A percentile compares a stretch with the other conserved stretches of the same genome.
phyloP scores from a whole-genome alignment of 495 filamentous ascomycete genomes.

The Penicillium odoratum region DNA sequence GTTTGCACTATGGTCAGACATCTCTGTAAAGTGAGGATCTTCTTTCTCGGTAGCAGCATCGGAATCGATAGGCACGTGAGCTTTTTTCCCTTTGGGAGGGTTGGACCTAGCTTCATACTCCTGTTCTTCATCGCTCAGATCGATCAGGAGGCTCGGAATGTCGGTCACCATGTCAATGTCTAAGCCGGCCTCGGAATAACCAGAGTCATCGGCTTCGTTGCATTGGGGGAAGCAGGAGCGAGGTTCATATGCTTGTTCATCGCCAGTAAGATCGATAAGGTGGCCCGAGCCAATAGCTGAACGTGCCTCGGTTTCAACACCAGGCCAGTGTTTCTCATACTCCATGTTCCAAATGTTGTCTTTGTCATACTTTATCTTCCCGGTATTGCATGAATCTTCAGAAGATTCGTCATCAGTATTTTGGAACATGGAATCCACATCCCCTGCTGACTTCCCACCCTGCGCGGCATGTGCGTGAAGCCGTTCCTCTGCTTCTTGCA shows the following conservation, averaged over 20 bases:
- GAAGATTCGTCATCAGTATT: not conserved
- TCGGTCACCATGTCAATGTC: not conserved
- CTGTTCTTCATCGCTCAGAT: not conserved
- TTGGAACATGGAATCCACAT: not conserved
- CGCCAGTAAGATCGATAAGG: not conserved
- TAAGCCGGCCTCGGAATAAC: not conserved
- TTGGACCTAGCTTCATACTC: conserved; percentile 26
- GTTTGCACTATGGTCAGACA: too few species aligned
- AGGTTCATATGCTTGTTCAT: conserved; percentile 17
- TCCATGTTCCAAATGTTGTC: not conserved
- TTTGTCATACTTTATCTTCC: not conserved
- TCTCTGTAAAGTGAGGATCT: too few species aligned
- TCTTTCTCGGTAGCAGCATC: too few species aligned
- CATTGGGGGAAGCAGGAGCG: conserved; percentile 12
- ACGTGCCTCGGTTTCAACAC: not conserved
- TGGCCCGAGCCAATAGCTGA: not conserved
- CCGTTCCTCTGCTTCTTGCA: not conserved
- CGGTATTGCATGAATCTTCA: not conserved
- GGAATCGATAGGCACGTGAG: not conserved
- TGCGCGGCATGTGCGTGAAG: not conserved
- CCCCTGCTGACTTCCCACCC: not conserved
- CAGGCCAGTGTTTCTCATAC: not conserved
- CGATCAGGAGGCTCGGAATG: not conserved
- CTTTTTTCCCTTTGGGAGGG: not conserved
- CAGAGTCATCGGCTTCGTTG: not conserved